Conservation (phyloP, 23 red algal species). For the Gracilaria domingensis region DNA sequence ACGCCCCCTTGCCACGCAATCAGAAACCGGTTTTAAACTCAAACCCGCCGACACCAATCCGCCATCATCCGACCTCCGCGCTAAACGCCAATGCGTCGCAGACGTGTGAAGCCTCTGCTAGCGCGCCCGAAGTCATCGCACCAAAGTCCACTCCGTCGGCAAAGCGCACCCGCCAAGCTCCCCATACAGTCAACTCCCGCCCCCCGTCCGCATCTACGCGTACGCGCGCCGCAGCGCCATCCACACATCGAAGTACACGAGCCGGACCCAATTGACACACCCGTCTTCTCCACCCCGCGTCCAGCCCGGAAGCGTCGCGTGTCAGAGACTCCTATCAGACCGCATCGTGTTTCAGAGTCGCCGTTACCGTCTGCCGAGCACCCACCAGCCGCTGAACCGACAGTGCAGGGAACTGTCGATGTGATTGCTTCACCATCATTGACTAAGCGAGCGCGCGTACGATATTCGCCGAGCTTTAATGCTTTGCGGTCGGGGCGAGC, state of each 20-base stretch:
- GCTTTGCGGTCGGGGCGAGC: not conserved
- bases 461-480: not conserved
- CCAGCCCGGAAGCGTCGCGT: constrained; percentile 13
- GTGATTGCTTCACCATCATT: not conserved
- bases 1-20: not conserved
- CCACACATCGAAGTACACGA: constrained; percentile 4
- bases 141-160: not conserved
- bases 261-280: constrained; percentile 9
- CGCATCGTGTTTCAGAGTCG: constrained; percentile 23
- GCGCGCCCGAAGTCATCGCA: not conserved
- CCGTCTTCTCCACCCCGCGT: constrained; percentile 23
- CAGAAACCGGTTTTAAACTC: not conserved
- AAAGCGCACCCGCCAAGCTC: not conserved
- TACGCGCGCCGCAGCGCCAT: constrained; percentile 30
- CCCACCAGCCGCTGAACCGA: not conserved
- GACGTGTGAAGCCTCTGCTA: not conserved
- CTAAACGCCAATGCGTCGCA: constrained; percentile 14
- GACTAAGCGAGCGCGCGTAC: not conserved
- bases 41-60: not conserved
- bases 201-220: constrained; percentile 21
- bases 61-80: not conserved
- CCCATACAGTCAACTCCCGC: not conserved
- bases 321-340: not conserved
- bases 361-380: not conserved
- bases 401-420: not conserved